Conservation (phyloP, 257 asterid genomes). For the Leptodermis oblonga region DNA sequence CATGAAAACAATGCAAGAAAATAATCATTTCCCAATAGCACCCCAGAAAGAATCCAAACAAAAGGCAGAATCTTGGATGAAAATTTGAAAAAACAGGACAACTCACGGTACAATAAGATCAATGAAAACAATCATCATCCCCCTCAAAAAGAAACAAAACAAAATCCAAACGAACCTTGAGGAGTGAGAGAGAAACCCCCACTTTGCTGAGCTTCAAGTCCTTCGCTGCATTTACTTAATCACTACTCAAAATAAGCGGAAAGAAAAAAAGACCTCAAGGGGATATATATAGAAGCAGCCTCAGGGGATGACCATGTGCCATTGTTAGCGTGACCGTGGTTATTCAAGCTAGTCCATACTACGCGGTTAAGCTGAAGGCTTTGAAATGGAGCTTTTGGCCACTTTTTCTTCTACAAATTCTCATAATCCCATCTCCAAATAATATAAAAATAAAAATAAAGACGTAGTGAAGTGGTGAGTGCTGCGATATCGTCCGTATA, state of each 20-base stretch:
- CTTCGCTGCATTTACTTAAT: neutral
- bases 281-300: constrained; percentile 25
- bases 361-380: neutral
- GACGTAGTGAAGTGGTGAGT: neutral
- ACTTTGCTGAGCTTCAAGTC: neutral
- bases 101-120: neutral
- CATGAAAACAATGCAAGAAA: neutral
- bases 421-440: neutral
- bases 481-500: neutral
- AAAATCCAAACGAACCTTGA: neutral
- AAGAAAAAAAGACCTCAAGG: neutral
- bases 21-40: neutral
- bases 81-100: neutral
- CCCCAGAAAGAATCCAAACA: neutral
- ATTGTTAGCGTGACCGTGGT: constrained; percentile 34
- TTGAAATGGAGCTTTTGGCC: neutral
- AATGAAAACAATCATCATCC: neutral
- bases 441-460: too few species aligned
- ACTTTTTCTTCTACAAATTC: neutral
- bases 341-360: neutral
- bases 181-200: neutral
- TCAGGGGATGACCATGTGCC: neutral
- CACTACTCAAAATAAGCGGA: neutral
- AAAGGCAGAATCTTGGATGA: neutral
- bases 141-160: neutral